phyloP scores from a whole-genome alignment of 2,329 filamentous ascomycete genomes.

The Peltaster fructicola region DNA sequence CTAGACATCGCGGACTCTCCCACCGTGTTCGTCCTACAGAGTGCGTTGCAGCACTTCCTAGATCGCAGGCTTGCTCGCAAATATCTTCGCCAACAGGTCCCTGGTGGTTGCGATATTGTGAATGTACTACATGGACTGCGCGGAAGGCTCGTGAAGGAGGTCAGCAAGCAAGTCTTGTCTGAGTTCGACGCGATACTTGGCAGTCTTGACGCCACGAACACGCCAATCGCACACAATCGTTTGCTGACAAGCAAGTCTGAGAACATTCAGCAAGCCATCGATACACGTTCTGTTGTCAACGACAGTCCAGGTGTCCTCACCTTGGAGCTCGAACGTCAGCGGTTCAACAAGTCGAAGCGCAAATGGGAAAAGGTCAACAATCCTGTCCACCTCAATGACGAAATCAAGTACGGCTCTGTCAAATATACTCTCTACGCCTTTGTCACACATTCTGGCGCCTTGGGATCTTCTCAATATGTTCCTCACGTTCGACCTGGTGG shows the following conservation, averaged over 20 bases:
- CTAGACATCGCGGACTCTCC: too few relatives aligned
- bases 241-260: constrained; percentile 15
- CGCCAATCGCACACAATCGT: constrained; percentile 10
- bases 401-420: constrained; percentile 29
- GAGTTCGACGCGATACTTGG: constrained; percentile 12
- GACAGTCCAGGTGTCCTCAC: constrained; percentile 18
- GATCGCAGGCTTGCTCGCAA: too few relatives aligned
- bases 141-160: constrained; percentile 5
- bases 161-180: constrained; percentile 3
- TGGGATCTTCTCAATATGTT: constrained; percentile 41
- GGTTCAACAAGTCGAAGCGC: constrained; percentile 34
- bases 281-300: constrained; percentile 12
- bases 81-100: too few relatives aligned
- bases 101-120: constrained; percentile 9
- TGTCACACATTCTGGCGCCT: constrained; percentile 40
- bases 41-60: too few relatives aligned
- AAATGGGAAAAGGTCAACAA: constrained; percentile 41
- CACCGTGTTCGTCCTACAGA: too few relatives aligned
- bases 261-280: constrained; percentile 26
- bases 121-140: constrained; percentile 9
- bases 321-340: constrained; percentile 39
- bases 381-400: constrained; percentile 38
- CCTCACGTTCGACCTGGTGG: constrained; percentile 42
- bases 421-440: constrained; percentile 42
- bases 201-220: constrained; percentile 7